These are phyloP conservation scores for Datisca glomerata DNA, from an alignment of 306 rosid species.

Conservation along the genomic window DNA sequence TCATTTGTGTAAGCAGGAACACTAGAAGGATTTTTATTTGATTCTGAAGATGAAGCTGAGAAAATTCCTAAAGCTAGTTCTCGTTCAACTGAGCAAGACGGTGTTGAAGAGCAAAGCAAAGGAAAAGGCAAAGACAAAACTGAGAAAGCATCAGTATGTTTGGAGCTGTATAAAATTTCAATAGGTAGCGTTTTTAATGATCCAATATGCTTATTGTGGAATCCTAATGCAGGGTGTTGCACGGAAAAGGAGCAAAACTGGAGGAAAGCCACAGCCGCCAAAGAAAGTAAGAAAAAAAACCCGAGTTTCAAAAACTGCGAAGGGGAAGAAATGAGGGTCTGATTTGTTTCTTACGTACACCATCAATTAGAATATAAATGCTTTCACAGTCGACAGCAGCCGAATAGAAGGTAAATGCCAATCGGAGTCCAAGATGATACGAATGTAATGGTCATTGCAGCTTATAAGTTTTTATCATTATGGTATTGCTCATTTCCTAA, in stretches of 20 bases:
- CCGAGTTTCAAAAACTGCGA: constrained; percentile 51
- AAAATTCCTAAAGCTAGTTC: constrained; percentile 41
- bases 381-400: too few species aligned
- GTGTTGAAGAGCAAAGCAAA: constrained; percentile 36
- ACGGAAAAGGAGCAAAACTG: constrained; percentile 59
- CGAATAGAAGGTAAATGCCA: too few species aligned
- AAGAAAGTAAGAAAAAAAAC: constrained; percentile 63
- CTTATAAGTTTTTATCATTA: too few species aligned
- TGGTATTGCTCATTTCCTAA: too few species aligned
- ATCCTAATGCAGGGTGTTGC: constrained; percentile 46
- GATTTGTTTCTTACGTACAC: too few species aligned
- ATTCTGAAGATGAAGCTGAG: constrained; percentile 80
- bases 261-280: constrained; percentile 52
- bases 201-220: constrained; percentile 3
- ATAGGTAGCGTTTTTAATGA: constrained; percentile 3
- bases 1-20: constrained; percentile 56
- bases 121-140: constrained; percentile 45
- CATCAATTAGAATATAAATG: too few species aligned
- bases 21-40: constrained; percentile 82
- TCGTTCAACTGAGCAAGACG: constrained; percentile 45
- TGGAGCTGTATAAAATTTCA: constrained; percentile 10
- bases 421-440: too few species aligned
- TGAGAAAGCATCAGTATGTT: constrained; percentile 56
- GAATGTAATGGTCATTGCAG: too few species aligned
- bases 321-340: constrained; percentile 59